Evolutionary conservation across 768 basidiomycete genomes (phyloP).

Genomic region (Tricholoma furcatifolium): DNA sequence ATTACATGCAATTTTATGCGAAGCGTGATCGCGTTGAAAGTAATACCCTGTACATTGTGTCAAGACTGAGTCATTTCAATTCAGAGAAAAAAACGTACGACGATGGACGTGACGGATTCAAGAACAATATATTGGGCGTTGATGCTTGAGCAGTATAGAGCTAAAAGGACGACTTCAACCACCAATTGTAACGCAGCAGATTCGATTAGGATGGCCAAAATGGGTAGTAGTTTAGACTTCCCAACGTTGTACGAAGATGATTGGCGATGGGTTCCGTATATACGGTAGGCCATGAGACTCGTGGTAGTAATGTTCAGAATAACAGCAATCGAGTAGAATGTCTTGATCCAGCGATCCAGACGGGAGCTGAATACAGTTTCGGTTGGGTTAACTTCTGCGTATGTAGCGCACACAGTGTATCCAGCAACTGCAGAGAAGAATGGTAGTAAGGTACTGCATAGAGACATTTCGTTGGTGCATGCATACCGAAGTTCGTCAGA

Average conservation of each 20-base stretch:
- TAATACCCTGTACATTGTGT: constrained; percentile 4
- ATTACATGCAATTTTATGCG: constrained; percentile 9
- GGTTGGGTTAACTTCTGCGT: constrained; percentile 6
- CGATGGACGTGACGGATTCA: constrained; percentile 10
- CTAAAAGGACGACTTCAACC: constrained; percentile 8
- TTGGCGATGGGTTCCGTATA: constrained; percentile 2
- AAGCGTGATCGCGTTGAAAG: constrained; percentile 12
- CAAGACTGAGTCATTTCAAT: neutral
- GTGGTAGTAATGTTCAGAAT: constrained; percentile 10
- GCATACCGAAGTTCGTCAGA: constrained; percentile 4
- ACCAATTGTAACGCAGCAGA: constrained; percentile 11
- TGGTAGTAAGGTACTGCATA: neutral
- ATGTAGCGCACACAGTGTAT: constrained; percentile 11
- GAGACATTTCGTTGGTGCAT: neutral
- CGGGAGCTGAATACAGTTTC: constrained; percentile 10
- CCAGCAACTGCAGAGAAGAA: constrained; percentile 5
- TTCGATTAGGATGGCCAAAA: constrained; percentile 8
- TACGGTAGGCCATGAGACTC: constrained; percentile 8
- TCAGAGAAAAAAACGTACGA: neutral
- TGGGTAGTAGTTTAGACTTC: neutral
- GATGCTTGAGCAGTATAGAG: constrained; percentile 8
- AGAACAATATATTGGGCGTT: constrained; percentile 10
- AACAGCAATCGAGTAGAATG: constrained; percentile 10
- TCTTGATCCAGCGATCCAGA: constrained; percentile 8
- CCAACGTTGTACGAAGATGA: neutral